Conservation (phyloP, 2,329 filamentous ascomycete species). For the Pseudonectria buxi region DNA sequence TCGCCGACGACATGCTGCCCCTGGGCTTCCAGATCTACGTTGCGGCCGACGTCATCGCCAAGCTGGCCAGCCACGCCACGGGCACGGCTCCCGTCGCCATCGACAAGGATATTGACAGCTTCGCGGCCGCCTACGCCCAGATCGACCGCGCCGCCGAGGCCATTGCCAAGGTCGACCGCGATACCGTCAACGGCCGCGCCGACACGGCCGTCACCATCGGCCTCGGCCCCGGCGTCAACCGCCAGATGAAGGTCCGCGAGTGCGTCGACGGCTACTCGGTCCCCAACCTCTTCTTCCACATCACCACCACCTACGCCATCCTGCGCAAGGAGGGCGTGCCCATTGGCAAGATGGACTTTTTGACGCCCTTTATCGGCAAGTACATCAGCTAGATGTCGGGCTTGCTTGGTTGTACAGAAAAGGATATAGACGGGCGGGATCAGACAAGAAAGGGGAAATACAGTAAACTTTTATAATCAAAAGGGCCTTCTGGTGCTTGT, state of each 20-base stretch:
- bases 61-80: constrained; percentile 27
- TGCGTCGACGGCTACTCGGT: constrained; percentile 44
- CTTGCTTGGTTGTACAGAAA: no score
- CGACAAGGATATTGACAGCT: constrained; percentile 24
- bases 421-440: no score
- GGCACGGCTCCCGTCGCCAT: constrained; percentile 23
- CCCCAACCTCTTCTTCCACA: constrained; percentile 61
- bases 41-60: constrained; percentile 22
- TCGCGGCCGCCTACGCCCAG: constrained; percentile 29
- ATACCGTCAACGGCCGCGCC: constrained; percentile 27
- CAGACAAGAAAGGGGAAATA: no score
- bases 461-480: no score
- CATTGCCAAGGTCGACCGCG: constrained; percentile 26
- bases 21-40: constrained; percentile 35
- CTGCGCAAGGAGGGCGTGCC: constrained; percentile 54
- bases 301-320: constrained; percentile 52
- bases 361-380: constrained; percentile 28
- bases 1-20: constrained; percentile 37
- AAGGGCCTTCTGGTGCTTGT: no score
- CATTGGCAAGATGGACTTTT: constrained; percentile 55
- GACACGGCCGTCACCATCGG: constrained; percentile 22
- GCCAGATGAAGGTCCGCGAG: constrained; percentile 19
- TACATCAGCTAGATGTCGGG: constrained; percentile 11
- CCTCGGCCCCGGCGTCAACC: constrained; percentile 24
- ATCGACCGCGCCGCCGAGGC: constrained; percentile 25